Percentiles rank a stretch among this genome's conserved stretches.
Conservation (phyloP, 768 basidiomycete species). For the Cyclocybe aegerita region DNA sequence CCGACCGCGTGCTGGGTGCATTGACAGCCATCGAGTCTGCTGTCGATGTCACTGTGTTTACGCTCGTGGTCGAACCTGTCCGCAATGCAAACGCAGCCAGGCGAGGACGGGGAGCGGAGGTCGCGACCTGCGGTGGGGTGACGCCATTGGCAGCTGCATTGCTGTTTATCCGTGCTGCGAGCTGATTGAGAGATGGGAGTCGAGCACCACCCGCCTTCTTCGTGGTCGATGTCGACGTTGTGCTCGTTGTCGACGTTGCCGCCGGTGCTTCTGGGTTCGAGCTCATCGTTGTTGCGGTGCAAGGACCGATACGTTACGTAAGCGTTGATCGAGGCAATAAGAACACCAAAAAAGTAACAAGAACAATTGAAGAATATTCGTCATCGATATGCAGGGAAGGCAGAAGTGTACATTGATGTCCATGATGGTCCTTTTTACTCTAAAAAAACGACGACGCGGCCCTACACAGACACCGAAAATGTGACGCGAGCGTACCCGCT, state of each 20-base stretch:
- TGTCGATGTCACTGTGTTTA: constrained; percentile 50
- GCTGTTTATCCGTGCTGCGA: constrained; percentile 73
- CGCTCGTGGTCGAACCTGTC: constrained; percentile 55
- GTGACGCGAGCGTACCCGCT: too few species aligned
- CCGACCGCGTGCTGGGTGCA: constrained; percentile 62
- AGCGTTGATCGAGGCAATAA: too few species aligned
- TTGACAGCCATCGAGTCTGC: constrained; percentile 70
- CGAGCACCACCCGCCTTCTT: constrained; percentile 33
- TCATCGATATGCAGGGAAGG: too few species aligned
- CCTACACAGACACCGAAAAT: too few species aligned
- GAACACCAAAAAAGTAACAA: too few species aligned
- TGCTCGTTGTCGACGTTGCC: constrained; percentile 5
- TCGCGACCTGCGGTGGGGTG: constrained; percentile 15
- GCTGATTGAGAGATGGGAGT: constrained; percentile 76
- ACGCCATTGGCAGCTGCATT: constrained; percentile 31
- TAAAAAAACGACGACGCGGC: too few species aligned
- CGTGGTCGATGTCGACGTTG: constrained; percentile 11
- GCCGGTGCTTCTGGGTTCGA: constrained; percentile 12
- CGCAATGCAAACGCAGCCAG: constrained; percentile 73
- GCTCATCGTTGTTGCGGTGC: constrained; percentile 17
- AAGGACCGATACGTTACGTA: too few species aligned
- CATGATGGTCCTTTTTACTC: too few species aligned
- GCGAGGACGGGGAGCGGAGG: constrained; percentile 58
- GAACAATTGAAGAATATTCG: too few species aligned
- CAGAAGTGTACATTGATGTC: too few species aligned